These are phyloP conservation scores for Panellus pusillus DNA, from an alignment of 768 basidiomycete species.

Conservation along the genomic window DNA sequence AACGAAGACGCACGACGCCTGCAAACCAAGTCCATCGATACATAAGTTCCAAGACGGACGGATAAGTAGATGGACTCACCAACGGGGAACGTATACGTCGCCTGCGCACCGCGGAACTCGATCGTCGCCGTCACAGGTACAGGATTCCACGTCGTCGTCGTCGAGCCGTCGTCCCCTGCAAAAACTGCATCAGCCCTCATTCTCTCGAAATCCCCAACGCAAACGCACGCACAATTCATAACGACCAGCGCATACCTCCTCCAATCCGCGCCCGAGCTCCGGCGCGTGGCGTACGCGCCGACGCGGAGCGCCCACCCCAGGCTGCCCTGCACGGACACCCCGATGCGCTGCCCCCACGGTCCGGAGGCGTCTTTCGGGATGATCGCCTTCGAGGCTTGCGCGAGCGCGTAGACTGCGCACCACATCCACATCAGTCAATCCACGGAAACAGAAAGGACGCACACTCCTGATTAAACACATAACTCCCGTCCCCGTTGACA, in stretches of 20 bases:
- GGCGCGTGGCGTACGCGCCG: slow-evolving; percentile 62
- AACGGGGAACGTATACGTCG: slow-evolving; percentile 75
- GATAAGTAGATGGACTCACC: slow-evolving; percentile 33
- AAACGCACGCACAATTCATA: slow-evolving; percentile 53
- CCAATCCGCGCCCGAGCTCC: slow-evolving; percentile 55
- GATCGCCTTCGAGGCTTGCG: slow-evolving; percentile 72
- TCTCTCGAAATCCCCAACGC: too few species aligned
- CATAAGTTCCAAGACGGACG: slow-evolving; percentile 17
- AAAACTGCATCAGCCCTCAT: not conserved
- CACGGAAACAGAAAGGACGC: not conserved
- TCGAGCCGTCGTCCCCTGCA: slow-evolving; percentile 52
- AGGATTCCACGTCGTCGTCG: slow-evolving; percentile 50
- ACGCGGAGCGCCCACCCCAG: slow-evolving; percentile 60
- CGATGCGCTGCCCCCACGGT: slow-evolving; percentile 71
- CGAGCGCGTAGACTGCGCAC: slow-evolving; percentile 56
- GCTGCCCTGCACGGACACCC: slow-evolving; percentile 57
- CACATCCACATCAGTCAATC: not conserved
- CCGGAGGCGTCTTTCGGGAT: slow-evolving; percentile 70
- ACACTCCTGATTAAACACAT: slow-evolving; percentile 69
- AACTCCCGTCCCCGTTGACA: slow-evolving; percentile 63
- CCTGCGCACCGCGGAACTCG: slow-evolving; percentile 66
- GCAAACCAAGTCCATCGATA: slow-evolving; percentile 23
- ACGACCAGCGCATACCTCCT: slow-evolving; percentile 71
- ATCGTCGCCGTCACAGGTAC: slow-evolving; percentile 58
- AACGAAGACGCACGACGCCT: slow-evolving; percentile 4